phyloP scores from a whole-genome alignment of 2,329 filamentous ascomycete genomes.

The Xylariomycetidae sp. region DNA sequence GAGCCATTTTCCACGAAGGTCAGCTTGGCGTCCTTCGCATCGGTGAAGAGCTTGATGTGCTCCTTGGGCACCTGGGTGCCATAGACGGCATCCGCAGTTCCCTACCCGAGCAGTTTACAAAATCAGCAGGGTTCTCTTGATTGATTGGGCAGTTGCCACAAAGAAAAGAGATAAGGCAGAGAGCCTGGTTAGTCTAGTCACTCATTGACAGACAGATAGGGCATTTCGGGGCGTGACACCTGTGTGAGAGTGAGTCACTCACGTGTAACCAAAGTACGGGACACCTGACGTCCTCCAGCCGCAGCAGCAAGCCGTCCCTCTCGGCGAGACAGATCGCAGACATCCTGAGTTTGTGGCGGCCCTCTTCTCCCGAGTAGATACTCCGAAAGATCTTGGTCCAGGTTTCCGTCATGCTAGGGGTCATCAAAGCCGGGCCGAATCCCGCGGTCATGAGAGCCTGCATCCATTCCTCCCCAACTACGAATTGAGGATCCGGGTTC shows the following conservation, averaged over 20 bases:
- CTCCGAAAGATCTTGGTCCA: slow-evolving; percentile 42
- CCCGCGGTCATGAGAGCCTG: slow-evolving; percentile 40
- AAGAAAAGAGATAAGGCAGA: no score
- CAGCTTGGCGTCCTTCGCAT: slow-evolving; percentile 38
- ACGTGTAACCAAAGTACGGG: slow-evolving; percentile 51
- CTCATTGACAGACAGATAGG: neutral
- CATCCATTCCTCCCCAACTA: slow-evolving; percentile 42
- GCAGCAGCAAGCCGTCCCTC: slow-evolving; percentile 42
- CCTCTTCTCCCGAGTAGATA: slow-evolving; percentile 46
- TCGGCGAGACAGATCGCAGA: slow-evolving; percentile 40
- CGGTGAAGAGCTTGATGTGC: slow-evolving; percentile 47
- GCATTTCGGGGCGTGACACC: neutral
- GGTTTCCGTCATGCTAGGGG: slow-evolving; percentile 33
- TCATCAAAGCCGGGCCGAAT: slow-evolving; percentile 37
- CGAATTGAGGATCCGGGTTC: slow-evolving; percentile 41
- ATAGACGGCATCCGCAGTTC: slow-evolving; percentile 41
- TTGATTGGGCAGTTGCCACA: no score
- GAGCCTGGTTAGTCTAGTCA: neutral
- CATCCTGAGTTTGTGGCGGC: slow-evolving; percentile 43
- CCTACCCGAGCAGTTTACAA: no score
- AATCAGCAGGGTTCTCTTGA: no score
- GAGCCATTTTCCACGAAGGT: slow-evolving; percentile 38
- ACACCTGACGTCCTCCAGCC: slow-evolving; percentile 42
- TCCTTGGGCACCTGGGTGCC: slow-evolving; percentile 35
- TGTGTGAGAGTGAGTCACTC: slow-evolving; percentile 11